Conservation (phyloP, 2,329 filamentous ascomycete genomes). For the Stachybotrys elegans region DNA sequence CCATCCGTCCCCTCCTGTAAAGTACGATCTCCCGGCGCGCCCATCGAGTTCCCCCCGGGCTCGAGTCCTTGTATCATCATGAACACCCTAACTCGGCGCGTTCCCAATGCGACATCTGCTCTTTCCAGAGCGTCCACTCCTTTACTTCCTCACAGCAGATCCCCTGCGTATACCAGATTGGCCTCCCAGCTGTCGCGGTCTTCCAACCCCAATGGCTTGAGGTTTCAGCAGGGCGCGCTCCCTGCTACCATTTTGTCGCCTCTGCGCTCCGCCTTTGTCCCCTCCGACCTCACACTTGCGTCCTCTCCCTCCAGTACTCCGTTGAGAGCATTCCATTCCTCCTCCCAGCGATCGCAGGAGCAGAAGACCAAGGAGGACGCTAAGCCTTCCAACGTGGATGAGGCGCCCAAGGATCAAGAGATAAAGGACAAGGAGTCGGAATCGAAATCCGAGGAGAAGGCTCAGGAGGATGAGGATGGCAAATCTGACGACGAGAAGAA, state of each 20-base stretch:
- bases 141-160: constrained; percentile 31
- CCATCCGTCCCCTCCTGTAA: constrained; percentile 17
- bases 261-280: constrained; percentile 41
- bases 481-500: constrained; percentile 48
- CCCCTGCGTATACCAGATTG: constrained; percentile 45
- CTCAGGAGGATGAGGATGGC: constrained; percentile 37
- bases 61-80: constrained; percentile 33
- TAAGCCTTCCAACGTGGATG: constrained; percentile 16
- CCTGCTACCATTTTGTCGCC: constrained; percentile 26
- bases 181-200: constrained; percentile 27
- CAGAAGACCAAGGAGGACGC: constrained; percentile 28
- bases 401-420: constrained; percentile 35
- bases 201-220: constrained; percentile 18
- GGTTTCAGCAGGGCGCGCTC: constrained; percentile 19
- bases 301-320: no score
- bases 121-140: constrained; percentile 36
- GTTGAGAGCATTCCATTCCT: constrained; percentile 26
- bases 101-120: constrained; percentile 32
- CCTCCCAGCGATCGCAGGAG: constrained; percentile 21
- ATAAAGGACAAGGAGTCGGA: constrained; percentile 27
- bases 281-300: constrained; percentile 28
- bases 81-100: constrained; percentile 42
- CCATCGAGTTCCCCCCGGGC: no score
- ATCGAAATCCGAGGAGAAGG: constrained; percentile 32
- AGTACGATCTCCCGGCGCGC: no score